A percentile compares a stretch with the other conserved stretches of the same genome.
These are phyloP conservation scores for Ceratocystis albifundus DNA, from an alignment of 2,329 filamentous ascomycete species.

Conservation along the genomic window DNA sequence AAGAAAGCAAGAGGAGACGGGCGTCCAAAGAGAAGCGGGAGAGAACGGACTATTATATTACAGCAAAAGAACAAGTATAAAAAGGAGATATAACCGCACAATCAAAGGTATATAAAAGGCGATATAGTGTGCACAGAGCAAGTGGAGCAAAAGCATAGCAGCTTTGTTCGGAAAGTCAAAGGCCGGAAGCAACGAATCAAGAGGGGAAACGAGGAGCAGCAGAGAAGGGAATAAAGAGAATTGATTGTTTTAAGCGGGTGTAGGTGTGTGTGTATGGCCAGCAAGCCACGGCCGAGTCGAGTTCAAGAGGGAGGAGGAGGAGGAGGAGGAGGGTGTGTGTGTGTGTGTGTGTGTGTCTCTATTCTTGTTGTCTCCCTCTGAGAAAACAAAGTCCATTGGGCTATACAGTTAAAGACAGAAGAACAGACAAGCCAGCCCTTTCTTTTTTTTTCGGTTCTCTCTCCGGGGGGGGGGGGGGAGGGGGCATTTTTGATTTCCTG, in stretches of 20 bases:
- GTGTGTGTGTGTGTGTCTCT: too few species aligned
- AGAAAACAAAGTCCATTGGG: too few species aligned
- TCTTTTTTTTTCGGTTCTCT: too few species aligned
- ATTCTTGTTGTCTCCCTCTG: too few species aligned
- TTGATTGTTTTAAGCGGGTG: not conserved
- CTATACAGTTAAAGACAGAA: too few species aligned
- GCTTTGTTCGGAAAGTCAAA: not conserved
- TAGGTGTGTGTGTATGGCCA: too few species aligned
- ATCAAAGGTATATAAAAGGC: not conserved
- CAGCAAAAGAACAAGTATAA: not conserved
- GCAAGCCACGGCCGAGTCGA: too few species aligned
- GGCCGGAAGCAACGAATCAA: not conserved
- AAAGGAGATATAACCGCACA: not conserved
- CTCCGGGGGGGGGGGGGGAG: too few species aligned
- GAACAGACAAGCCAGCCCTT: too few species aligned
- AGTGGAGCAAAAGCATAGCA: not conserved
- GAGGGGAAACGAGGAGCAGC: not conserved
- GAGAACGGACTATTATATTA: slow-evolving; percentile 6
- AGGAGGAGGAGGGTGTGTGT: too few species aligned
- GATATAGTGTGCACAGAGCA: not conserved
- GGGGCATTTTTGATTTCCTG: too few species aligned
- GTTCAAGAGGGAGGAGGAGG: too few species aligned
- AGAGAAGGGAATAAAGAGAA: not conserved
- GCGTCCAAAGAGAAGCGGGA: slow-evolving; percentile 1
- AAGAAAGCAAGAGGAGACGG: not conserved